Percentiles rank a stretch among this genome's conserved stretches.
These are phyloP conservation scores for Coniochaeta prunicola DNA, from an alignment of 2,329 filamentous ascomycete genomes.

Conservation along the genomic window DNA sequence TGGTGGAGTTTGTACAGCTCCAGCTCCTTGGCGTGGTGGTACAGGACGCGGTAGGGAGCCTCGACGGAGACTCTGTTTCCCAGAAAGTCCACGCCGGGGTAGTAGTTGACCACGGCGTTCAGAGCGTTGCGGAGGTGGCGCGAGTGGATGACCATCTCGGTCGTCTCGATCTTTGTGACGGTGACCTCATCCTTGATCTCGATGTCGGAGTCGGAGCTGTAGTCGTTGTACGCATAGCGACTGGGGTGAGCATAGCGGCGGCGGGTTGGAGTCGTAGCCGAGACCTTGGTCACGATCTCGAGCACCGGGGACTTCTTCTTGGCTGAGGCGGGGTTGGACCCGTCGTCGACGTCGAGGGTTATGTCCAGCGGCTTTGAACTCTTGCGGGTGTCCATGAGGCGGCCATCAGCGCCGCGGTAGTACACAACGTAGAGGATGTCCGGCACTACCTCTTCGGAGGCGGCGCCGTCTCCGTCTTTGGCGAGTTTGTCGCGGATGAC, in stretches of 20 bases:
- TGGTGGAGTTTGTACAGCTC: conserved; percentile 32
- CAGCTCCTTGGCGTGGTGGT: conserved; percentile 37
- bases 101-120: conserved; percentile 39
- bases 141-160: conserved; percentile 36
- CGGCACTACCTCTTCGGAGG: conserved; percentile 23
- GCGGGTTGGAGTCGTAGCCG: conserved; percentile 13
- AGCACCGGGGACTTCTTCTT: conserved; percentile 25
- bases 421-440: conserved; percentile 34
- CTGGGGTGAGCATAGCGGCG: conserved; percentile 2
- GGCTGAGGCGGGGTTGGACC: conserved; percentile 9
- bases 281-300: conserved; percentile 35
- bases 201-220: conserved; percentile 15
- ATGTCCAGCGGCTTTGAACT: conserved; percentile 29
- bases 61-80: conserved; percentile 29
- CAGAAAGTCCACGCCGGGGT: conserved; percentile 31
- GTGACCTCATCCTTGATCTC: conserved; percentile 13
- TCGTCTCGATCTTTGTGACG: conserved; percentile 20
- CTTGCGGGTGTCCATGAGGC: conserved; percentile 26
- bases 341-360: conserved; percentile 17
- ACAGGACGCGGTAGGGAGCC: conserved; percentile 39
- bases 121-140: conserved; percentile 38
- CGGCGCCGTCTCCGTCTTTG: conserved; percentile 9
- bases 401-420: conserved; percentile 26
- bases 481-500: neutral
- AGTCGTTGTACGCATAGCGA: conserved; percentile 17